Conservation (phyloP, 2,329 filamentous ascomycete species). For the Fusarium pseudocircinatum region DNA sequence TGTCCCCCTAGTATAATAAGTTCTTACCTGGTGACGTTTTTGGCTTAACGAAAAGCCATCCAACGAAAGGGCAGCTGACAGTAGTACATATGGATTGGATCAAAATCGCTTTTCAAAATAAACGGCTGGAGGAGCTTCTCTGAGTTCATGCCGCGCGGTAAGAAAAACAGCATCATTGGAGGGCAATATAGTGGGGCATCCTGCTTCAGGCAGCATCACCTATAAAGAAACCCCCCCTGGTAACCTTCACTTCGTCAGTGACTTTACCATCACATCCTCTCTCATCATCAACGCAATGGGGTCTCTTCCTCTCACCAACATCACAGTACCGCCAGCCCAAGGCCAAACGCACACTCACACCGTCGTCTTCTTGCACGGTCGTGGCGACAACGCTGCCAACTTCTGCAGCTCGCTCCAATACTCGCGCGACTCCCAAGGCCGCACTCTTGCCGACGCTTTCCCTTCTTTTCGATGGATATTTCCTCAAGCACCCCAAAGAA, state of each 20-base stretch:
- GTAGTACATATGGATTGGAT: no score
- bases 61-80: no score
- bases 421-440: slow-evolving; percentile 46
- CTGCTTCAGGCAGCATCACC: neutral
- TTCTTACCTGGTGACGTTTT: no score
- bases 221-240: neutral
- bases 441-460: slow-evolving; percentile 51
- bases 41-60: no score
- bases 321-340: neutral
- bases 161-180: neutral
- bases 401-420: slow-evolving; percentile 46
- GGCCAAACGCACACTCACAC: slow-evolving; percentile 51
- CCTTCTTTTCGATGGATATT: slow-evolving; percentile 62
- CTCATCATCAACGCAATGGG: neutral
- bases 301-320: neutral
- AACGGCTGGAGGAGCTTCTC: no score
- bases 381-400: slow-evolving; percentile 51
- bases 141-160: neutral
- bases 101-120: no score
- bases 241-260: neutral
- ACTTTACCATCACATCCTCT: accelerated
- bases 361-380: slow-evolving; percentile 57
- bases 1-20: no score
- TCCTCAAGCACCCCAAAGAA: slow-evolving; percentile 52
- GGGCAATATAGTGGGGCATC: neutral